These are phyloP conservation scores for Fusarium xylarioides DNA, from an alignment of 2,329 filamentous ascomycete genomes.

Conservation along the genomic window DNA sequence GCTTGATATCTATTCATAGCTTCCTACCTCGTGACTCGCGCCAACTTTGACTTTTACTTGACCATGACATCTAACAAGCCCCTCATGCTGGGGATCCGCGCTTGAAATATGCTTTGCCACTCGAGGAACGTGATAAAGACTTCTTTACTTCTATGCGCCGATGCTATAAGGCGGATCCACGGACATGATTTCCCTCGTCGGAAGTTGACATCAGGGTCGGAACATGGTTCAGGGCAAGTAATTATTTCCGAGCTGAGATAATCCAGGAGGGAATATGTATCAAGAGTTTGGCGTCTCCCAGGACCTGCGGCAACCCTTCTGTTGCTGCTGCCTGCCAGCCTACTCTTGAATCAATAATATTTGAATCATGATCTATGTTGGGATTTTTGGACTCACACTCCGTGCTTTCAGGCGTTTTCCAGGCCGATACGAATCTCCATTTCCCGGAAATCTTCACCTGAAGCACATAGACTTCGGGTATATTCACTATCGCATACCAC, in stretches of 20 bases:
- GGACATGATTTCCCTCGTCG: not conserved
- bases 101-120: not conserved
- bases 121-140: not conserved
- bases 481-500: too few relatives aligned
- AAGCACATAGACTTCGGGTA: too few relatives aligned
- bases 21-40: not conserved
- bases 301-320: not conserved
- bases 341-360: not conserved
- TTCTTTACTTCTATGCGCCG: not conserved
- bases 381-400: too few relatives aligned
- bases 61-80: not conserved
- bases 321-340: not conserved
- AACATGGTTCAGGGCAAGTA: not conserved
- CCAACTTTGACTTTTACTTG: not conserved
- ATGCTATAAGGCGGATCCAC: not conserved
- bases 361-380: not conserved
- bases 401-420: too few relatives aligned
- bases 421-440: too few relatives aligned
- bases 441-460: too few relatives aligned
- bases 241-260: not conserved
- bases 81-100: too few relatives aligned
- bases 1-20: not conserved
- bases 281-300: accelerated
- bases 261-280: too few relatives aligned
- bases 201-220: not conserved